Base-by-base conservation (phyloP, 2,329 filamentous ascomycete species). In the Neonectria magnoliae region DNA sequence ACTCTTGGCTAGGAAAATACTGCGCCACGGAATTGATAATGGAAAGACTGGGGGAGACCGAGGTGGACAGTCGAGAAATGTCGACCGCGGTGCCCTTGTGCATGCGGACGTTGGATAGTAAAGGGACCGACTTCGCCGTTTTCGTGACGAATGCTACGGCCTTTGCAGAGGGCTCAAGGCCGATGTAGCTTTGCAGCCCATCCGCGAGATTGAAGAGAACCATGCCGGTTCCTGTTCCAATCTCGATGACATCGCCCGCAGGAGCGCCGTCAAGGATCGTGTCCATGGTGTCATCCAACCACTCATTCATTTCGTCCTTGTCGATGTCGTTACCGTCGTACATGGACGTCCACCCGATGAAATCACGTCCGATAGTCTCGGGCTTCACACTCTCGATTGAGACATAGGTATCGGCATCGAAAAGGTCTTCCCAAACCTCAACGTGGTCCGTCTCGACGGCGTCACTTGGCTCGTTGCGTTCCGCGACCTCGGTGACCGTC, bases 221-320 rank as follows among this genome's bases (percentile, higher is more conserved):
- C 76, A 77, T 78, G 0, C 76, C 76, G 0, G 71, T 62, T 1
- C 76, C 76, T 1, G 75, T 73, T 2, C 76, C 76, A 1, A 78
- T 60, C 45, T 78, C 76, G 0, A 78, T 65, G 1, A 78, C 71
- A n/a, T 71, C 44, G 1, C 61, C 61, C 1, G 62, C 41, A 6
- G 9, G 18, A 9, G 18, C 31, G 6, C 64, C 68, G 3, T 73
- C 64, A 9, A 50, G 63, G 1, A 77, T 66, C 0, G 67, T 61
- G 1, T 47, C 11, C 1, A 77, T 73, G 0, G 75, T 76, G 13
- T 78, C 76, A 8, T 76, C 70, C 0, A 78, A 64, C 76, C 76
- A 78, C 48, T 76, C 76, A 2, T 72, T 56, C 76, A 78, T 78
- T 18, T 78, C 73, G 0, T 3, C 57, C 41, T 67, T 71, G 38